Conservation (phyloP, 768 basidiomycete species). For the Melanogaster broomeanus region DNA sequence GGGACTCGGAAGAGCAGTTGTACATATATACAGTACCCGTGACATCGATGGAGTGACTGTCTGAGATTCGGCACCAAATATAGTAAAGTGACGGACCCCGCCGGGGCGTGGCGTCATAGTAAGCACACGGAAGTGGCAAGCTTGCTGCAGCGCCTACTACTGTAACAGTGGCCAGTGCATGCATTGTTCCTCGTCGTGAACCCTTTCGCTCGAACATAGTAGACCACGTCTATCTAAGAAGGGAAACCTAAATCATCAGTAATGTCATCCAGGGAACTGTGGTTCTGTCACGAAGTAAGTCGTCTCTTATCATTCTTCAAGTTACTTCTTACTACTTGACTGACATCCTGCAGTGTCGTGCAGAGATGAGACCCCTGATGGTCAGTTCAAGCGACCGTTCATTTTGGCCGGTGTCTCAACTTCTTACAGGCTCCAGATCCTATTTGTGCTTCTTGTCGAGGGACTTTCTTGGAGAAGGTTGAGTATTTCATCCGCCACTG, state of each 20-base stretch:
- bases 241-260: background rate
- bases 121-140: background rate
- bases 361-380: conserved; percentile 89
- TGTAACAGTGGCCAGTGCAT: too few species aligned
- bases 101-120: background rate
- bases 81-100: background rate
- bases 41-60: too few species aligned
- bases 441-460: conserved; percentile 78
- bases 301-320: background rate
- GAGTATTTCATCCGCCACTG: conserved; percentile 6
- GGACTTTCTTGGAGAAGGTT: conserved; percentile 84
- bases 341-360: conserved; percentile 61
- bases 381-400: conserved; percentile 40
- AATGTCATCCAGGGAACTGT: conserved; percentile 77
- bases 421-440: conserved; percentile 69
- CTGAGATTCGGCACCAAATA: background rate
- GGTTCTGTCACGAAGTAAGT: conserved; percentile 76
- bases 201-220: background rate
- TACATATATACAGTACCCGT: too few species aligned
- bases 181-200: too few species aligned
- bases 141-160: too few species aligned
- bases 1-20: too few species aligned
- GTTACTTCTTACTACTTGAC: conserved; percentile 2
- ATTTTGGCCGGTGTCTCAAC: conserved; percentile 8
- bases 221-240: conserved; percentile 8